Evolutionary conservation across 257 asterid genomes (phyloP).

Genomic region (Cynanchum wilfordii): DNA sequence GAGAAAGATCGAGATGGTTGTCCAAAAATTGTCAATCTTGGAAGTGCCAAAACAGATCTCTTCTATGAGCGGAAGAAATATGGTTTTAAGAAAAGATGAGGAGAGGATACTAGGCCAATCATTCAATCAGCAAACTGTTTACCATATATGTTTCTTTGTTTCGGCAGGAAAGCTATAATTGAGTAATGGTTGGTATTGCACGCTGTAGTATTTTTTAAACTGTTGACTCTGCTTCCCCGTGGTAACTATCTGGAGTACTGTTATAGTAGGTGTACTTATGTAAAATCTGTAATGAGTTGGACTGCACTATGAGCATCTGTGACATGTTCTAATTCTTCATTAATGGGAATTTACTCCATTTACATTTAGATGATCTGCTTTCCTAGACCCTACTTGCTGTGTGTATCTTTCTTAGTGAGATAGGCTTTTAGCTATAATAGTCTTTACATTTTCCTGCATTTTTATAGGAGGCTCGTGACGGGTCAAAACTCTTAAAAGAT

Average conservation of each 20-base stretch:
- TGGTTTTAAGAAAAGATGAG: slow-evolving; percentile 79
- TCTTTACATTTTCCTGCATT: background rate
- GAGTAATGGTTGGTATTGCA: background rate
- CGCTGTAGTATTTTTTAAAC: background rate
- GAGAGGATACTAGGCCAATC: background rate
- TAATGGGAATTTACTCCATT: background rate
- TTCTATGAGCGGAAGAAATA: slow-evolving; percentile 85
- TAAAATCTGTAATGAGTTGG: background rate
- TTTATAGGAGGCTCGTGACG: background rate
- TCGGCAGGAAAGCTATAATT: background rate
- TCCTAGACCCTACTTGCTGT: background rate
- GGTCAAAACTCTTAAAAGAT: background rate
- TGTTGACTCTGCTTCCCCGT: background rate
- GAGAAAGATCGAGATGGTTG: slow-evolving; percentile 86
- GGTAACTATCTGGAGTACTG: background rate
- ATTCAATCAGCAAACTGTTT: background rate
- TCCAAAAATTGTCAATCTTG: slow-evolving; percentile 79
- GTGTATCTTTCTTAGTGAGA: background rate
- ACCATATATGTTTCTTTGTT: background rate
- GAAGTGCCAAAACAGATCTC: slow-evolving; percentile 80
- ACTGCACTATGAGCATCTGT: background rate
- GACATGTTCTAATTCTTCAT: background rate
- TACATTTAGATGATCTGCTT: background rate
- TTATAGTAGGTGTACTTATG: background rate
- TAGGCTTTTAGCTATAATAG: background rate